Percentiles rank a stretch among this genome's conserved stretches.
Conservation (phyloP, 768 basidiomycete genomes). For the Lactifluus rugatus region DNA sequence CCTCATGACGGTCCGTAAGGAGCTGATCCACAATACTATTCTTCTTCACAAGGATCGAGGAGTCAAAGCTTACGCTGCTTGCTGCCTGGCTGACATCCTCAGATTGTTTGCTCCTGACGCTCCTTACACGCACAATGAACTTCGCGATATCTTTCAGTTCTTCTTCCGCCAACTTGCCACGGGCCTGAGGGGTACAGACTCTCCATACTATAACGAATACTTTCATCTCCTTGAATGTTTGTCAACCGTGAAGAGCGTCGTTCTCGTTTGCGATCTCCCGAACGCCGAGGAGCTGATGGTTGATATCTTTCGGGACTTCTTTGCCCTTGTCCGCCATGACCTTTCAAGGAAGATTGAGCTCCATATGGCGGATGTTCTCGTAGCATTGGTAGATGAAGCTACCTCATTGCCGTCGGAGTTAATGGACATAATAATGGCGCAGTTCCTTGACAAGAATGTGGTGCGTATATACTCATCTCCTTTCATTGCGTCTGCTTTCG, state of each 20-base stretch:
- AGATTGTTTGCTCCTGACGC: conserved; percentile 94
- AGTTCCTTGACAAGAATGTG: conserved; percentile 73
- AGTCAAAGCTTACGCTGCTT: conserved; percentile 90
- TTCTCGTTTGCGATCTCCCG: conserved; percentile 86
- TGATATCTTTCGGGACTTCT: conserved; percentile 77
- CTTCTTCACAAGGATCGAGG: conserved; percentile 93
- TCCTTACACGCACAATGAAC: conserved; percentile 80
- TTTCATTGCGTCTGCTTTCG: not conserved
- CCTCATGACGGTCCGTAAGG: conserved; percentile 58
- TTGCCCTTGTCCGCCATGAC: conserved; percentile 66
- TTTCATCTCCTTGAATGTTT: conserved; percentile 91
- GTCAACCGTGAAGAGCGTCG: conserved; percentile 89
- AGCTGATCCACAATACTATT: conserved; percentile 70
- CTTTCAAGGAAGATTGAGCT: conserved; percentile 75
- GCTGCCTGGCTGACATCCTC: conserved; percentile 90
- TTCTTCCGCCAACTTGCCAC: conserved; percentile 78
- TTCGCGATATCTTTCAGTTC: conserved; percentile 95
- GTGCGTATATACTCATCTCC: conserved; percentile 32
- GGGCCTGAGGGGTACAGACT: conserved; percentile 66
- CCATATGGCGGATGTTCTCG: conserved; percentile 82
- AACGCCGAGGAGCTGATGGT: conserved; percentile 75
- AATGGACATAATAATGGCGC: conserved; percentile 71
- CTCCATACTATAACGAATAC: conserved; percentile 86
- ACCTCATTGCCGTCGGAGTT: conserved; percentile 67
- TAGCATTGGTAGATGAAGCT: conserved; percentile 83